Evolutionary conservation across 2,329 filamentous ascomycete species (phyloP), one percentile per base, ranked within the genome.

Genomic region (Aspergillus texensis): DNA sequence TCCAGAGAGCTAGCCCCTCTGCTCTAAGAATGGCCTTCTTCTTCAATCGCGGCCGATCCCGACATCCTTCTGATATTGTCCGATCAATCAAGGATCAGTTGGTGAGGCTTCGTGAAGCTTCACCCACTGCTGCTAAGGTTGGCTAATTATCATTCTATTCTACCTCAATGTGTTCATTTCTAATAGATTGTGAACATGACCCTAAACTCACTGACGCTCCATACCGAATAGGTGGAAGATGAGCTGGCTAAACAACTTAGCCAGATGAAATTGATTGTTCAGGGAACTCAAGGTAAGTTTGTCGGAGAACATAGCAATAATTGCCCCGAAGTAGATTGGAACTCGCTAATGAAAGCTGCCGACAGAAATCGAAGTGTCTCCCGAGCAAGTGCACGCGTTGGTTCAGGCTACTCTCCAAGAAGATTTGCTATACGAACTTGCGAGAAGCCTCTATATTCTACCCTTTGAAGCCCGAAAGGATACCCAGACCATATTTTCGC

Each of bases 401-500:
- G 90, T 98, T 58, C 90, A 89, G 61, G 88, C 91, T 68, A 88
- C 96, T 66, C 91, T 97, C 71, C 89, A 94, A 75, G 93, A 97
- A 80, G 93, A 97, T 77, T 85, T 99, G 9, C 88, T 99, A 50
- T 91, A 91, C 71, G 84, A 91, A 58, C 89, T 99, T 62, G 93
- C 94, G 24, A 85, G 89, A 65, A 91, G 91, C 74, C 90, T 99
- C 53, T 89, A 92, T 79, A 88, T 90, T 58, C 86, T 99, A 5
- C 93, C 94, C 0, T 99, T 99, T 82, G 95, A 99, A 82, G 92
- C 94, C 43, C 90, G 94, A 74, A 98, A 97, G 82, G 94, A 97
- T 75, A 92, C 92, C 14, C 94, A 97, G 77, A 92, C 95, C 67
- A 95, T 97, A 76, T 95, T 98, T 81, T 97, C 93, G 46, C 95